Evolutionary conservation across 306 rosid species (phyloP), one percentile per base, ranked within the genome.

Genomic region (Citrullus amarus): DNA sequence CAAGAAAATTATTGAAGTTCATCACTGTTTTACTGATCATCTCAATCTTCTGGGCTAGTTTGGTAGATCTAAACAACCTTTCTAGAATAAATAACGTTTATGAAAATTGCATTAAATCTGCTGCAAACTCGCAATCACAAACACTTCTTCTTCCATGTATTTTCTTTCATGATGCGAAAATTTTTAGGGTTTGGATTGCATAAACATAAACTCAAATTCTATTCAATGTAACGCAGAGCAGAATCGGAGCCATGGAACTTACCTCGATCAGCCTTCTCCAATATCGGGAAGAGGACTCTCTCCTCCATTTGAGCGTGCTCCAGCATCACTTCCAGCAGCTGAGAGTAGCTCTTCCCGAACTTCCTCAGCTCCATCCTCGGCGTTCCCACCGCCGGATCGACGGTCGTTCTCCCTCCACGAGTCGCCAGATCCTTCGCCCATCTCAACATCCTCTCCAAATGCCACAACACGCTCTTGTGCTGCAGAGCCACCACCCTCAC

Each of bases 231-330:
- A 67, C 1, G 17, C 53, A 67, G 16, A 67, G 53, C 53, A 67
- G 53, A 67, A 67, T 18, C 25, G 41, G 32, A 39, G 28, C 8
- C 0, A 67, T 67, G 53, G 74, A 12, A 41, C 9, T 38, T 68
- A 92, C 98, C 96, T 86, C 91, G 86, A 87, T 93, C 98, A 53
- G 94, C 94, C 54, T 7, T 71, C 53, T 93, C 93, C 74, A 93
- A 82, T 79, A 93, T 76, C 22, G 98, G 98, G 79, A 93, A 93
- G n/a, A 91, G 83, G 28, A 93, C 76, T 58, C 83, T 87, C 80
- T 93, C 98, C 70, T 93, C 98, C 96, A 93, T 91, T 81, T 85
- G 93, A 36, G 97, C 98, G 79, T 93, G 98, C 38, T 93, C 98
- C 83, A 93, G 78, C 96, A 93, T 84, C 73, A 93, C 48, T 46